Conservation (phyloP, 441 rosid species). For the Euphorbia schlechtendalii region DNA sequence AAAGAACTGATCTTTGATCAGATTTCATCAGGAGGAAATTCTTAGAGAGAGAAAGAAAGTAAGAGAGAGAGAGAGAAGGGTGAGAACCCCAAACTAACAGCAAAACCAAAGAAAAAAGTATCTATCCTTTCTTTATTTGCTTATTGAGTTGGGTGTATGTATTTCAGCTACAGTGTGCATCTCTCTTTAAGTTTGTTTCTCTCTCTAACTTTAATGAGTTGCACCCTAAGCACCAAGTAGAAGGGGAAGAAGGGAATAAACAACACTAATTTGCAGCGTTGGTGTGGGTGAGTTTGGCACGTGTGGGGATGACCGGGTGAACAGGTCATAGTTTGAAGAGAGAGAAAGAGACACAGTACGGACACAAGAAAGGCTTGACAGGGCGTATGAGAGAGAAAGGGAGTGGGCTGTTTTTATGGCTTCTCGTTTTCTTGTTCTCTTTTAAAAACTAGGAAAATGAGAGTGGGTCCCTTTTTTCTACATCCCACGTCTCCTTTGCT, state of each 20-base stretch:
- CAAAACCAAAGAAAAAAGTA: constrained; percentile 4
- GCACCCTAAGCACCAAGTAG: constrained; percentile 25
- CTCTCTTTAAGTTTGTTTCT: too few relatives aligned
- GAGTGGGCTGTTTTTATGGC: too few relatives aligned
- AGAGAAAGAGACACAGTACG: constrained; percentile 26
- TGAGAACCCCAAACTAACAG: neutral
- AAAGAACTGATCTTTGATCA: constrained; percentile 7
- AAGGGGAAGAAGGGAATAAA: constrained; percentile 16
- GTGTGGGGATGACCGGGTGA: constrained; percentile 37
- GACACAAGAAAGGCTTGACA: constrained; percentile 33
- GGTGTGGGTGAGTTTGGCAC: constrained; percentile 30
- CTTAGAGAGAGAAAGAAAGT: neutral
- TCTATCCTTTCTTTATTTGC: neutral
- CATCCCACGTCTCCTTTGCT: too few relatives aligned
- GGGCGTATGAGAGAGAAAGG: constrained; percentile 40
- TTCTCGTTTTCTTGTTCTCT: too few relatives aligned
- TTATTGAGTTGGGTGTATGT: too few relatives aligned
- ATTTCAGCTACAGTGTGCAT: neutral
- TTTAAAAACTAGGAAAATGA: too few relatives aligned
- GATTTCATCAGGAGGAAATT: neutral
- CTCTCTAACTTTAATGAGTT: constrained; percentile 22
- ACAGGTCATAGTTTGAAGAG: constrained; percentile 32
- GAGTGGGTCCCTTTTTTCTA: too few relatives aligned
- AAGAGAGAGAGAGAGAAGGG: neutral
- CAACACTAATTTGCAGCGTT: constrained; percentile 10